Conservation (phyloP, 73 alveolate species). For the Paramecium bursaria region DNA sequence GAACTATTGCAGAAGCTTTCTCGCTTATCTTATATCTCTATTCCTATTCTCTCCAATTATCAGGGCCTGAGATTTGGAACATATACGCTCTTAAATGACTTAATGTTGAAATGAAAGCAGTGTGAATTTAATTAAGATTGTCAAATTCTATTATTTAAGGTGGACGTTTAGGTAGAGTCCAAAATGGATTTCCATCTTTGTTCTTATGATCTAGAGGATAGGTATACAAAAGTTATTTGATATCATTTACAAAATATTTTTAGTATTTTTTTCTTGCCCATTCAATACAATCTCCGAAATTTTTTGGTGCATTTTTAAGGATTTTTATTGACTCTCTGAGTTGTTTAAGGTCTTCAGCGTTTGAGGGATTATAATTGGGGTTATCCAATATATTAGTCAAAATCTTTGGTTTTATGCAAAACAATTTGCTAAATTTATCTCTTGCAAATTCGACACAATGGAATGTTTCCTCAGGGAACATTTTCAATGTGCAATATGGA, state of each 20-base stretch:
- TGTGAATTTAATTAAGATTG: slow-evolving; percentile 73
- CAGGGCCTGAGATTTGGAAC: slow-evolving; percentile 73
- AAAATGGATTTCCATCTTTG: slow-evolving; percentile 91
- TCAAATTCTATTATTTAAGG: slow-evolving; percentile 82
- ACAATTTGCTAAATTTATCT: slow-evolving; percentile 90
- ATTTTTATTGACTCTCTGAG: slow-evolving; percentile 79
- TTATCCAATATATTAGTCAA: slow-evolving; percentile 80
- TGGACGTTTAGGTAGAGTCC: slow-evolving; percentile 96
- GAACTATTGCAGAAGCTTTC: slow-evolving; percentile 55
- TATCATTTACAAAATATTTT: slow-evolving; percentile 85
- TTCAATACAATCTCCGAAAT: slow-evolving; percentile 82
- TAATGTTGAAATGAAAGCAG: slow-evolving; percentile 83
- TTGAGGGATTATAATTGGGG: slow-evolving; percentile 72
- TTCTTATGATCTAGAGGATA: slow-evolving; percentile 90
- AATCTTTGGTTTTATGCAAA: slow-evolving; percentile 82
- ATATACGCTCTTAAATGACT: slow-evolving; percentile 86
- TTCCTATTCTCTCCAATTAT: slow-evolving; percentile 23
- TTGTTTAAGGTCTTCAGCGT: slow-evolving; percentile 76
- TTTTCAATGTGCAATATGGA: slow-evolving; percentile 94
- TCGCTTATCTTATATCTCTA: slow-evolving; percentile 22
- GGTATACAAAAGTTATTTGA: slow-evolving; percentile 85
- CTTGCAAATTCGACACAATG: slow-evolving; percentile 97
- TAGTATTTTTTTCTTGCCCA: slow-evolving; percentile 87
- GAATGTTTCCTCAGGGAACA: slow-evolving; percentile 97
- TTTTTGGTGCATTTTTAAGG: slow-evolving; percentile 75